phyloP scores from a whole-genome alignment of 352 stramenopile genomes.

The Phytophthora macrochlamydospora region DNA sequence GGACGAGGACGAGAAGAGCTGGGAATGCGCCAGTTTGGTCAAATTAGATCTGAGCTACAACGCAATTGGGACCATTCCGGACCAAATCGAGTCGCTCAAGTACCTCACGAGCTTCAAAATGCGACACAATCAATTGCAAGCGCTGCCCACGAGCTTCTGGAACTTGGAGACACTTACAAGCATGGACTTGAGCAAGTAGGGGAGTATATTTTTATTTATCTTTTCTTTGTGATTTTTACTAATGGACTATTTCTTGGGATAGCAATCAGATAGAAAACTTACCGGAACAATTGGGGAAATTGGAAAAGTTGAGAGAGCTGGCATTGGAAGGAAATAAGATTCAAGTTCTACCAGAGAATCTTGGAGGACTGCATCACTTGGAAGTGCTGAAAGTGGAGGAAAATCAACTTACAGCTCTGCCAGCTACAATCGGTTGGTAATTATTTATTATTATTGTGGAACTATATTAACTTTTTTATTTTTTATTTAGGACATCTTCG shows the following conservation, averaged over 20 bases:
- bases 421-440: slow-evolving; percentile 48
- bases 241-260: not conserved
- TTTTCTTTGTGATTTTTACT: not conserved
- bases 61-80: slow-evolving; percentile 62
- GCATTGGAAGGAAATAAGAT: slow-evolving; percentile 73
- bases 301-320: slow-evolving; percentile 69
- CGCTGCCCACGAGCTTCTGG: slow-evolving; percentile 64
- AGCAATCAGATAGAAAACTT: slow-evolving; percentile 75
- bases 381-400: slow-evolving; percentile 70
- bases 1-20: slow-evolving; percentile 73
- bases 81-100: slow-evolving; percentile 51
- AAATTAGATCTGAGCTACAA: slow-evolving; percentile 87
- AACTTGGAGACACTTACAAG: slow-evolving; percentile 58
- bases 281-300: slow-evolving; percentile 46
- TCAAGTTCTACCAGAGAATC: slow-evolving; percentile 52
- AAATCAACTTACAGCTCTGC: slow-evolving; percentile 59
- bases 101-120: slow-evolving; percentile 72
- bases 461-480: not conserved
- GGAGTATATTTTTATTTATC: slow-evolving; percentile 5
- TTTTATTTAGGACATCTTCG: slow-evolving; percentile 35
- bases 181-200: slow-evolving; percentile 84
- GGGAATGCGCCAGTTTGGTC: slow-evolving; percentile 68
- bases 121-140: slow-evolving; percentile 65
- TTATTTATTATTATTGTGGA: not conserved
- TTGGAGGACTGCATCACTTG: slow-evolving; percentile 48